Percentiles rank a stretch among this genome's conserved stretches.
phyloP scores from a whole-genome alignment of 164 flowering plant genomes.

The Houttuynia cordata region DNA sequence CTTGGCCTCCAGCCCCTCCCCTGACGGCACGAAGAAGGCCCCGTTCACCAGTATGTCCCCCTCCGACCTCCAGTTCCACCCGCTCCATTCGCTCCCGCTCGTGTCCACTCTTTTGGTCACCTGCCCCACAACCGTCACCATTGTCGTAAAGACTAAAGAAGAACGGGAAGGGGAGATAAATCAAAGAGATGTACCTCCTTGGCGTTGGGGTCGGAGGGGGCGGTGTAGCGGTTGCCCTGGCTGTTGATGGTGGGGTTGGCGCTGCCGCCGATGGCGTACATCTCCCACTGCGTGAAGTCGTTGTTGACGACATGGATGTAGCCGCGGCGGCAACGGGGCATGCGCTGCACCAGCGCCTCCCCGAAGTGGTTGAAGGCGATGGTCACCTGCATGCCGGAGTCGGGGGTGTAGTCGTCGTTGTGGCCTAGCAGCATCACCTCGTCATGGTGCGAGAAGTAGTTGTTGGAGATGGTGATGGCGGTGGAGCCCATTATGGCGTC shows the following conservation, averaged over 20 bases:
- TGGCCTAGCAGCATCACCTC: conserved; percentile 75
- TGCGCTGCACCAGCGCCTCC: conserved; percentile 52
- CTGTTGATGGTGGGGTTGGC: conserved; percentile 71
- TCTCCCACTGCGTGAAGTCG: conserved; percentile 68
- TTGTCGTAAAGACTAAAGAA: too few relatives aligned
- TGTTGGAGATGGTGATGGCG: conserved; percentile 63
- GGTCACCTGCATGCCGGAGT: conserved; percentile 67
- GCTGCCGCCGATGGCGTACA: conserved; percentile 89
- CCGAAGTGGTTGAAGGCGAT: conserved; percentile 80
- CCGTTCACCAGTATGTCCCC: conserved; percentile 82
- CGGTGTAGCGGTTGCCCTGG: conserved; percentile 73
- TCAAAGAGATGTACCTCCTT: conserved; percentile 43
- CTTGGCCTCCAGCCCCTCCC: conserved; percentile 29
- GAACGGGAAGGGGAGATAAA: too few relatives aligned
- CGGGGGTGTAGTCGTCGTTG: conserved; percentile 32
- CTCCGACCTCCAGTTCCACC: conserved; percentile 84
- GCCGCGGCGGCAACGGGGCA: conserved; percentile 72
- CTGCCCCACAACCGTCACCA: too few relatives aligned
- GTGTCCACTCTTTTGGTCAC: conserved; percentile 86
- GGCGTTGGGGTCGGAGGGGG: conserved; percentile 42
- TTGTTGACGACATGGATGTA: conserved; percentile 80
- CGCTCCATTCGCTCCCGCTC: conserved; percentile 44
- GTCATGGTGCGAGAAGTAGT: conserved; percentile 58
- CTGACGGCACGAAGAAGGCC: conserved; percentile 84
- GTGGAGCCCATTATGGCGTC: conserved; percentile 81